Evolutionary conservation across 257 asterid species (phyloP).

Genomic region (Misopates orontium): DNA sequence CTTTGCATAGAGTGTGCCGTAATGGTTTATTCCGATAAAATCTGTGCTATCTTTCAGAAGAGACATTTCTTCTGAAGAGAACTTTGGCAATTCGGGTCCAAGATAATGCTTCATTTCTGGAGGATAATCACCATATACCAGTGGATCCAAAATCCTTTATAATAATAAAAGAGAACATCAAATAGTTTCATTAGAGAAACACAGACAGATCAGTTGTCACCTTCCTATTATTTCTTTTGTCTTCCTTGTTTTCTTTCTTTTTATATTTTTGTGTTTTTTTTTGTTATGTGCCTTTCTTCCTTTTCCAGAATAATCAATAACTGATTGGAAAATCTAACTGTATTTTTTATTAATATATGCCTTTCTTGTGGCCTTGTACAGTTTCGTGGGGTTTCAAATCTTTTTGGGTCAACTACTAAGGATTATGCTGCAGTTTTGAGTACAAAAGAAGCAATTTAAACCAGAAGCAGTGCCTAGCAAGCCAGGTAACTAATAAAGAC

Average conservation of each 20-base stretch:
- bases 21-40: slow-evolving; percentile 75
- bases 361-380: too few species aligned
- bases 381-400: too few species aligned
- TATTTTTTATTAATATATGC: too few species aligned
- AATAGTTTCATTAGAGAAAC: neutral
- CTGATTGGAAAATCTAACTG: too few species aligned
- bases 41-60: slow-evolving; percentile 56
- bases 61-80: slow-evolving; percentile 57
- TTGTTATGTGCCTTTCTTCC: too few species aligned
- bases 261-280: too few species aligned
- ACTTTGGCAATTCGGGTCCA: slow-evolving; percentile 54
- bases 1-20: slow-evolving; percentile 61
- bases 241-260: neutral
- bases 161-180: slow-evolving; percentile 4
- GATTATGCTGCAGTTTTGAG: too few species aligned
- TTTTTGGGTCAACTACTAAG: too few species aligned
- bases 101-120: slow-evolving; percentile 66
- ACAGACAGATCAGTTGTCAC: neutral
- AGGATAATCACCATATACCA: slow-evolving; percentile 74
- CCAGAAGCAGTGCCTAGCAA: too few species aligned
- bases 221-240: neutral
- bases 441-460: too few species aligned
- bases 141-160: slow-evolving; percentile 64
- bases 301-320: too few species aligned
- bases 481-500: too few species aligned